Evolutionary conservation across 257 asterid species (phyloP).

Genomic region (Solanum neorickii): DNA sequence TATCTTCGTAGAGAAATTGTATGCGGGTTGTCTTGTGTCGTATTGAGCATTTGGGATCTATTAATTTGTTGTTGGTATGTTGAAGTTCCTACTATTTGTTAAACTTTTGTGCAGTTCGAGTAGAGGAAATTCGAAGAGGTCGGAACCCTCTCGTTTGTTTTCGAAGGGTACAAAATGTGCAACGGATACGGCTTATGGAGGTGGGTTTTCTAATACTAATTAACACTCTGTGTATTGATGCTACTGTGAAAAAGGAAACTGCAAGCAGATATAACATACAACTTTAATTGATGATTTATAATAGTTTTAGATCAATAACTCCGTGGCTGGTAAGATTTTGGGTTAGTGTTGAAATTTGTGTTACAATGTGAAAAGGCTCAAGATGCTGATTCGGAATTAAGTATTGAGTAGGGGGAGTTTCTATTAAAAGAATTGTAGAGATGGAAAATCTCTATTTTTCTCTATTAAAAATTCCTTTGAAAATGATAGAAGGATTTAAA

Average conservation of each 20-base stretch:
- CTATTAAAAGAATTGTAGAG: neutral
- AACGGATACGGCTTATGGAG: conserved; percentile 56
- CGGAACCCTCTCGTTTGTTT: conserved; percentile 1
- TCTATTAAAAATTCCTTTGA: neutral
- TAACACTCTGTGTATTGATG: neutral
- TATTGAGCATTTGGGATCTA: neutral
- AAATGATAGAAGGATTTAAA: neutral
- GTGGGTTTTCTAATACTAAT: conserved; percentile 4
- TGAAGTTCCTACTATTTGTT: neutral
- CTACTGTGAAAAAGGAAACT: neutral
- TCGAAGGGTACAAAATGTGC: conserved; percentile 41
- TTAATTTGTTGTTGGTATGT: neutral
- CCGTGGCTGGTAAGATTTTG: neutral
- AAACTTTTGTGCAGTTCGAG: conserved; percentile 19
- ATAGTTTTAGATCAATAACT: neutral
- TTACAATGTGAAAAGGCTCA: neutral
- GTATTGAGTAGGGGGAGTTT: neutral
- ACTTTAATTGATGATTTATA: neutral
- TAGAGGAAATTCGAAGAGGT: conserved; percentile 20
- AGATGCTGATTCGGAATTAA: neutral
- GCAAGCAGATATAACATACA: neutral
- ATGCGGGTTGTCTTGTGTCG: neutral
- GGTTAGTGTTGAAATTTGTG: neutral
- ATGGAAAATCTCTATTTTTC: neutral
- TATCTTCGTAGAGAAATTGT: neutral